Base-by-base conservation (phyloP, 768 basidiomycete species). In the Glaciozyma martinii region DNA sequence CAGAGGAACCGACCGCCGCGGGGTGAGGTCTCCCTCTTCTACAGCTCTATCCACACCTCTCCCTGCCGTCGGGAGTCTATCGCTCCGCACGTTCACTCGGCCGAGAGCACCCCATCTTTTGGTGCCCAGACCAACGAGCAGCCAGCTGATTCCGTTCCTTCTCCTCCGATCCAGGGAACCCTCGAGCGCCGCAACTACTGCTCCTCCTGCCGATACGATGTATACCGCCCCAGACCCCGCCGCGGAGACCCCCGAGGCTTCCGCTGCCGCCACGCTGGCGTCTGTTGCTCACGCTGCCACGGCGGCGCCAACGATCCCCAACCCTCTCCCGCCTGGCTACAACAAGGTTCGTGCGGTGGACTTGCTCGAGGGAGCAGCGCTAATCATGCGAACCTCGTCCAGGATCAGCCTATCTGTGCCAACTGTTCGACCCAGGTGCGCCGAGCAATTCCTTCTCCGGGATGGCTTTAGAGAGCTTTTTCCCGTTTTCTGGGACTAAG, bases 391-490 rank as follows among this genome's bases (percentile, higher is more conserved):
- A 54, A 5, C 32, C 43, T 27, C 42, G 42, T 32, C 25, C 63
- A 71, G 69, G 44, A 65, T 16, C 66, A 62, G 33, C 68, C 71
- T 4, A 72, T 69, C n/a, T 72, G 71, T 57, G 64, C 68, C 43
- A 72, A 72, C 47, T 72, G 71, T 47, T 61, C 62, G 43, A 72
- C 71, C 0, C 67, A 68, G 54, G 71, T 71, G 37, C 60, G 50
- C 49, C 59, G 44, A 3, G 32, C 18, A 5, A 4, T 21, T 1
- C 18, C 43, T 21, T 33, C 27, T 30, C 21, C 10, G 15, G 16
- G 19, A 47, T 6, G 46, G 21, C 19, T 47, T 47, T 21, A 47
- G 6, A 21, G 6, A n/a, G 46, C 3, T 8, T n/a, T 47, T 19
- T 47, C 23, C 16, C 15, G 23, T 46, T 46, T 19, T 6, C 18